phyloP scores from a whole-genome alignment of 306 rosid genomes.

The Comarum palustre region DNA sequence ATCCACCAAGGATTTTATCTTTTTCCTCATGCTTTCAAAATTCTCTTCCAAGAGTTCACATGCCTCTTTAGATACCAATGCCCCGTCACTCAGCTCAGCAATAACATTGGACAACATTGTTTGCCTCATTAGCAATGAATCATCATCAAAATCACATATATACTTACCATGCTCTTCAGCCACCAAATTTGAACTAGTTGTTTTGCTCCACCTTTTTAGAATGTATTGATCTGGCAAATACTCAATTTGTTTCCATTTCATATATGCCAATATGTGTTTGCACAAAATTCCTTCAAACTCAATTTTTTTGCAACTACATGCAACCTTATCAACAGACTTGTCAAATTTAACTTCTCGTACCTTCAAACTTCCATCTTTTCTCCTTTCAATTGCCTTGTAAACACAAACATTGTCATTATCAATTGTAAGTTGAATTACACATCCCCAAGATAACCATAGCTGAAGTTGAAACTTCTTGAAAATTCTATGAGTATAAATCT shows the following conservation, averaged over 20 bases:
- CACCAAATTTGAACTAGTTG: no score
- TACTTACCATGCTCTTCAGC: no score
- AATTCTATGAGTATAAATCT: no score
- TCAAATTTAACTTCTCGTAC: background rate
- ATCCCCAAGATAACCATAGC: background rate
- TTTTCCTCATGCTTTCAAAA: no score
- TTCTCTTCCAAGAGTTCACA: no score
- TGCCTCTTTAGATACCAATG: no score
- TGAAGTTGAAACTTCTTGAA: background rate
- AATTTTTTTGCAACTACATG: background rate
- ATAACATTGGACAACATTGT: no score
- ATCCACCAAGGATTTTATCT: no score
- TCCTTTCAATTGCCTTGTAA: background rate
- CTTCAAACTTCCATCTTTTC: background rate
- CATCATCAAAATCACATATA: no score
- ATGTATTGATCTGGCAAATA: background rate
- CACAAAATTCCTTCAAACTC: background rate
- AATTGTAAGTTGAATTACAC: background rate
- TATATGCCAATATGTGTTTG: background rate
- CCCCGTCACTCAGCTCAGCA: no score
- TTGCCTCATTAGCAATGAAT: no score
- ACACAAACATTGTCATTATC: background rate
- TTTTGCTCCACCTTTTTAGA: background rate
- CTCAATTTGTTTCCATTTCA: background rate
- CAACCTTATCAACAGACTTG: background rate